phyloP scores from a whole-genome alignment of 441 rosid genomes.

The Viola pubescens region DNA sequence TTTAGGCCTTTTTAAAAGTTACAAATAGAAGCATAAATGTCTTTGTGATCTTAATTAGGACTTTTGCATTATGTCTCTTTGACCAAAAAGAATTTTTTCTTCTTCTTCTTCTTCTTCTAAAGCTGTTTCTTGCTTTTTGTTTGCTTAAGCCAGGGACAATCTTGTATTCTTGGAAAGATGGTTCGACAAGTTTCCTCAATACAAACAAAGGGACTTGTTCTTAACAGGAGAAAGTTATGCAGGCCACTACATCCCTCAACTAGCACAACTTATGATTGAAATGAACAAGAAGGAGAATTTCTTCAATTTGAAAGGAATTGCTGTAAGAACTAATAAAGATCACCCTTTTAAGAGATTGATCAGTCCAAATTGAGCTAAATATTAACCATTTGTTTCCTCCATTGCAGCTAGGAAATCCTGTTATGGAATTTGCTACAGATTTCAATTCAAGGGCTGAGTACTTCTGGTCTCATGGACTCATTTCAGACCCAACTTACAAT shows the following conservation, averaged over 20 bases:
- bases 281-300: slow-evolving; percentile 54
- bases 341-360: neutral
- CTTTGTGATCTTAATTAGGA: neutral
- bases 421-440: slow-evolving; percentile 73
- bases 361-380: neutral
- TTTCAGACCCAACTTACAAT: slow-evolving; percentile 75
- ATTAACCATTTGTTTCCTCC: neutral
- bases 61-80: neutral
- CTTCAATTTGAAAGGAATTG: slow-evolving; percentile 84
- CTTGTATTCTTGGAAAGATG: slow-evolving; percentile 80
- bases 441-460: slow-evolving; percentile 90
- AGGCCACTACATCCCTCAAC: slow-evolving; percentile 93
- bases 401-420: slow-evolving; percentile 87
- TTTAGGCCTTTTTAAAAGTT: neutral
- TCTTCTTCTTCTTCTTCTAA: slow-evolving; percentile 20
- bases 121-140: slow-evolving; percentile 21
- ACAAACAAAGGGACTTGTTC: slow-evolving; percentile 73
- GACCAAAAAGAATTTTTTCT: slow-evolving; percentile 1
- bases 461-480: slow-evolving; percentile 95
- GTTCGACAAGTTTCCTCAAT: slow-evolving; percentile 86
- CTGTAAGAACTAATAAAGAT: slow-evolving; percentile 43
- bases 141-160: slow-evolving; percentile 76
- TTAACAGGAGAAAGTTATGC: slow-evolving; percentile 98
- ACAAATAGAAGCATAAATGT: too few relatives aligned
- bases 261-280: slow-evolving; percentile 76